Evolutionary conservation across 148 eudicot species (phyloP).

Genomic region (Vaccinium macrocarpon): DNA sequence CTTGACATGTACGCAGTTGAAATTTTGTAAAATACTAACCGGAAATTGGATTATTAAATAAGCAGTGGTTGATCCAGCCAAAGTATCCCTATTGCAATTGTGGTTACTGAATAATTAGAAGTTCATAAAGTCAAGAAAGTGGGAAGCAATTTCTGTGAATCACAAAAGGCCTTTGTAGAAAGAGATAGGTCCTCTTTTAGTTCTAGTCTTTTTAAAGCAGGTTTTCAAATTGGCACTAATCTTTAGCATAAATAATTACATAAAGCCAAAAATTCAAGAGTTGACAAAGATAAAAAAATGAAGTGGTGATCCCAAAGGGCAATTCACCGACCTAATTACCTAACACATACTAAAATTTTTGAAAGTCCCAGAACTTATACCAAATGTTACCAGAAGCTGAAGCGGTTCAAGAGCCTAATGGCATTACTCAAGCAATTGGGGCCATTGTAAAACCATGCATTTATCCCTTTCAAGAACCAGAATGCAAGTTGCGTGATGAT

Average conservation of each 20-base stretch:
- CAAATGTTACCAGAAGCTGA: not conserved
- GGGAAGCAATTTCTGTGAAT: conserved; percentile 12
- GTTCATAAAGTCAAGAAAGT: not conserved
- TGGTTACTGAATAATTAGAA: not conserved
- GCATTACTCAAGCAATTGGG: not conserved
- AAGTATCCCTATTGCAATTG: not conserved
- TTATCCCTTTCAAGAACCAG: no score
- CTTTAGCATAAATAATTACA: not conserved
- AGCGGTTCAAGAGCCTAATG: not conserved
- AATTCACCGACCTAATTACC: not conserved
- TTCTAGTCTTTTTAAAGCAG: not conserved
- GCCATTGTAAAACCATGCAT: no score
- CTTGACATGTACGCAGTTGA: not conserved
- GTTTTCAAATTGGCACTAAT: not conserved
- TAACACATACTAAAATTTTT: not conserved
- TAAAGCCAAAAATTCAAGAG: not conserved
- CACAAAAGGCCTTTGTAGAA: not conserved
- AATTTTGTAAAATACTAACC: not conserved
- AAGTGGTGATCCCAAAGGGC: not conserved
- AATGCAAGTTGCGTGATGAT: no score
- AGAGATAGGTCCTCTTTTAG: not conserved
- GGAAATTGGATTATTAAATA: not conserved
- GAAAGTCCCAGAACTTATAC: not conserved
- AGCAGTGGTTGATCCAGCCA: not conserved
- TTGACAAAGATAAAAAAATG: not conserved